Percentiles rank a stretch among this genome's conserved stretches.
These are phyloP conservation scores for Suillus alpinus DNA, from an alignment of 768 basidiomycete genomes.

Conservation along the genomic window DNA sequence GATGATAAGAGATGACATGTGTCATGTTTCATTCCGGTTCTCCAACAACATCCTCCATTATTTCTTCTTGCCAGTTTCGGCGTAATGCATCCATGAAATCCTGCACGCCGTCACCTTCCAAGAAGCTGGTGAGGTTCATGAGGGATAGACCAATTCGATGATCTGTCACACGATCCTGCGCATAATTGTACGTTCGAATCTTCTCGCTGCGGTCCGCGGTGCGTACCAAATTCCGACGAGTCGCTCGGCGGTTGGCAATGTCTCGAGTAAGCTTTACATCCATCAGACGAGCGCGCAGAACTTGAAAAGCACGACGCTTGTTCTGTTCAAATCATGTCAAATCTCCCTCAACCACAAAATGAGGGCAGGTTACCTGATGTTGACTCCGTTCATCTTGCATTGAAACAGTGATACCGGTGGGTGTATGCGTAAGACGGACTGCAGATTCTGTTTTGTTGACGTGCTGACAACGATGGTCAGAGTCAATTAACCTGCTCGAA, in stretches of 20 bases:
- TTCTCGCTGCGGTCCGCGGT: constrained; percentile 90
- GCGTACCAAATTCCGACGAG: constrained; percentile 70
- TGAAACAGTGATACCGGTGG: constrained; percentile 90
- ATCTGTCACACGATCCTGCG: constrained; percentile 92
- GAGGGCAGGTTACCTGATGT: constrained; percentile 61
- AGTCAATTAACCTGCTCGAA: neutral
- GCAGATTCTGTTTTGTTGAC: constrained; percentile 99
- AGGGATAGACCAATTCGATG: constrained; percentile 82
- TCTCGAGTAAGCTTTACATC: constrained; percentile 74
- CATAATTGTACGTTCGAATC: constrained; percentile 93
- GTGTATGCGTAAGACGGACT: constrained; percentile 88
- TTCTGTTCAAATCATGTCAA: constrained; percentile 51
- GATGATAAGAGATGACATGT: neutral
- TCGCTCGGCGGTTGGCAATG: constrained; percentile 64
- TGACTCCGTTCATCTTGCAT: constrained; percentile 99
- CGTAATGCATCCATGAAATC: constrained; percentile 57
- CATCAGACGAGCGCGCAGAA: constrained; percentile 82
- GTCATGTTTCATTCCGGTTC: constrained; percentile 7
- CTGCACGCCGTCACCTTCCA: constrained; percentile 64
- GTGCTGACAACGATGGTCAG: constrained; percentile 50
- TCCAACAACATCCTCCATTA: constrained; percentile 51
- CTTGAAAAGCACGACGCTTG: constrained; percentile 87
- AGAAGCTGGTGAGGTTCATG: constrained; percentile 59
- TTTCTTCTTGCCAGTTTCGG: constrained; percentile 51
- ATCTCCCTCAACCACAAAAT: neutral